Conservation (phyloP, 2,329 filamentous ascomycete genomes). For the Penicillium sp. region DNA sequence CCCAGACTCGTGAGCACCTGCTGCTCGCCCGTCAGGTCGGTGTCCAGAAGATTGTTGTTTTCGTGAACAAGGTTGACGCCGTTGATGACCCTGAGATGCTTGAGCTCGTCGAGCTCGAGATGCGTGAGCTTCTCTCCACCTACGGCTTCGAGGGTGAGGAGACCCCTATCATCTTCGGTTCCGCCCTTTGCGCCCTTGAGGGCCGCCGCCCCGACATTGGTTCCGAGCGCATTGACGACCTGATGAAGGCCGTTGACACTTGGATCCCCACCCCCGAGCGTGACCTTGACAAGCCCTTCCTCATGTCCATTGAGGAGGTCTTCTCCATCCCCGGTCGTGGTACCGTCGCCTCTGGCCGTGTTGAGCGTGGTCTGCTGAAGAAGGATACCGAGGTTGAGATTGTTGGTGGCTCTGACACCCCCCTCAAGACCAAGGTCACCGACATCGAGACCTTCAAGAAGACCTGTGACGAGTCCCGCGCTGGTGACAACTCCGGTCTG, state of each 20-base stretch:
- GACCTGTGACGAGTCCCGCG: constrained; percentile 93
- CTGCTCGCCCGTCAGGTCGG: constrained; percentile 97
- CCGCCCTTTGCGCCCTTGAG: constrained; percentile 92
- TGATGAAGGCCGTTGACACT: constrained; percentile 84
- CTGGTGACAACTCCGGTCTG: constrained; percentile 97
- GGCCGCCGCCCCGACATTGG: constrained; percentile 87
- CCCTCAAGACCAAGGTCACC: constrained; percentile 98
- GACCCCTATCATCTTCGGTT: constrained; percentile 96
- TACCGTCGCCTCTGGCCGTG: constrained; percentile 94
- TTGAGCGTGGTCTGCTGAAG: constrained; percentile 94
- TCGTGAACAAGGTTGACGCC: constrained; percentile 99
- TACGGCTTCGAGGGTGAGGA: constrained; percentile 99
- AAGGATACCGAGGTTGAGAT: constrained; percentile 94
- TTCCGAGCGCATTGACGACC: constrained; percentile 84
- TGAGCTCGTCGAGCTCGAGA: constrained; percentile 99
- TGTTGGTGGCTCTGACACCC: constrained; percentile 78
- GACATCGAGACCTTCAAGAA: constrained; percentile 99
- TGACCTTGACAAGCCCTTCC: constrained; percentile 96
- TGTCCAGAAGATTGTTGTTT: constrained; percentile 97
- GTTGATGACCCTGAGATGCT: constrained; percentile 99
- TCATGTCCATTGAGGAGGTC: constrained; percentile 96
- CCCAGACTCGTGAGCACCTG: constrained; percentile 97
- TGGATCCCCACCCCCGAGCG: constrained; percentile 97
- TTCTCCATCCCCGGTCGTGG: constrained; percentile 92
- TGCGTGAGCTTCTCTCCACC: constrained; percentile 90